These are phyloP conservation scores for Phytophthora palmivora DNA, from an alignment of 352 stramenopile genomes.

Conservation along the genomic window DNA sequence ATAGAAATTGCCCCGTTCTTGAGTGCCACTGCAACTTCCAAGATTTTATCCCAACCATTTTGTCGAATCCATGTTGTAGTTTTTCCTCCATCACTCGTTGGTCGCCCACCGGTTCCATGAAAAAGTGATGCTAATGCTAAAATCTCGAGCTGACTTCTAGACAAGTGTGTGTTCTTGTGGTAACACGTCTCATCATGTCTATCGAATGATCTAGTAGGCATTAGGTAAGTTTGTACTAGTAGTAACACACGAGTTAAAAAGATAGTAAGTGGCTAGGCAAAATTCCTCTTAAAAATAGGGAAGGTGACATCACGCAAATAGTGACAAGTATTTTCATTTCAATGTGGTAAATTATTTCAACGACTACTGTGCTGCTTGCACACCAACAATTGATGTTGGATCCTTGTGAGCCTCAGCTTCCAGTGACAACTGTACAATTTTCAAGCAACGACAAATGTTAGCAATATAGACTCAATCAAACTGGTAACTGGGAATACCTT, in stretches of 20 bases:
- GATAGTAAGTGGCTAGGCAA: no score
- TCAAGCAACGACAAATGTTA: background rate
- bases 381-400: conserved; percentile 12
- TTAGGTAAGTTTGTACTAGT: background rate
- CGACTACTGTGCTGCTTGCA: conserved; percentile 7
- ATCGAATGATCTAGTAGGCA: background rate
- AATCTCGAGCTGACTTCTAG: conserved; percentile 48
- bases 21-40: conserved; percentile 15
- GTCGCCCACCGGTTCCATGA: conserved; percentile 41
- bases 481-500: conserved; percentile 34
- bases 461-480: background rate
- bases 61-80: conserved; percentile 43
- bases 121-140: conserved; percentile 55
- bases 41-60: conserved; percentile 47
- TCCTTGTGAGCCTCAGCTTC: conserved; percentile 24
- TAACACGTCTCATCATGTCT: background rate
- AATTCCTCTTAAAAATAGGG: conserved; percentile 15
- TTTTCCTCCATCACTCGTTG: background rate
- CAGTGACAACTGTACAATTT: conserved; percentile 18
- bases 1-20: conserved; percentile 14
- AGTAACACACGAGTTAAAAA: no score
- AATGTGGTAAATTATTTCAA: background rate
- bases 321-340: no score
- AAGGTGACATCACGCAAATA: background rate
- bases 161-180: conserved; percentile 17